Evolutionary conservation across 257 asterid genomes (phyloP).

Genomic region (Scutellaria baicalensis): DNA sequence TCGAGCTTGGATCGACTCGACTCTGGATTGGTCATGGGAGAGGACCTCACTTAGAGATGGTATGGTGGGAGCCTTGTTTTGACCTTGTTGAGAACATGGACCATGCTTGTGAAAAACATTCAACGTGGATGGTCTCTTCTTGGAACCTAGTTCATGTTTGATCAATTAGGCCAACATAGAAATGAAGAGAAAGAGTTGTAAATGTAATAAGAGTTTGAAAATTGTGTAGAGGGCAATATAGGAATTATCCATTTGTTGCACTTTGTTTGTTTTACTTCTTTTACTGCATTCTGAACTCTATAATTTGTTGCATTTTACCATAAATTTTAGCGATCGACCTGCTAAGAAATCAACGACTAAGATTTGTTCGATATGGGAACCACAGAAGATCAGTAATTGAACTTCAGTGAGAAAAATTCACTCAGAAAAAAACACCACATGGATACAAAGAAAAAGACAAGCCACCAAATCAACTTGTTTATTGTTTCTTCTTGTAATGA

Average conservation of each 20-base stretch:
- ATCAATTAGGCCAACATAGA: not conserved
- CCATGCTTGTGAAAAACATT: slow-evolving; percentile 48
- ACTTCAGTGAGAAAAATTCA: not conserved
- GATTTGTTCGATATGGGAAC: no score
- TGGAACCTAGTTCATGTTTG: slow-evolving; percentile 33
- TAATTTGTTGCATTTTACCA: no score
- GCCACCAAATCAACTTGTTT: slow-evolving; percentile 2
- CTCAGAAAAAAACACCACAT: not conserved
- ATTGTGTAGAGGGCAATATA: no score
- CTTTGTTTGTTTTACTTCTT: no score
- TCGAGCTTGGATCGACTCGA: slow-evolving; percentile 44
- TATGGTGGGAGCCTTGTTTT: not conserved
- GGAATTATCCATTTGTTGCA: no score
- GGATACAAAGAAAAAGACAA: not conserved
- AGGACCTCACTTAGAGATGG: slow-evolving; percentile 39
- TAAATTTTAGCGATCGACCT: no score
- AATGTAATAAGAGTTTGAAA: not conserved
- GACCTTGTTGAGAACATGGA: slow-evolving; percentile 35
- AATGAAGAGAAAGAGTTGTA: not conserved
- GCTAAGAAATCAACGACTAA: no score
- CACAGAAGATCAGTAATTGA: not conserved
- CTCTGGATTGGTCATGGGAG: slow-evolving; percentile 44
- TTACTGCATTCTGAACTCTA: no score
- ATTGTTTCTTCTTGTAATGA: slow-evolving; percentile 8
- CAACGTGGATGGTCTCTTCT: slow-evolving; percentile 38